These are phyloP conservation scores for Rhizopogon rudus DNA, from an alignment of 768 basidiomycete species.

Conservation along the genomic window DNA sequence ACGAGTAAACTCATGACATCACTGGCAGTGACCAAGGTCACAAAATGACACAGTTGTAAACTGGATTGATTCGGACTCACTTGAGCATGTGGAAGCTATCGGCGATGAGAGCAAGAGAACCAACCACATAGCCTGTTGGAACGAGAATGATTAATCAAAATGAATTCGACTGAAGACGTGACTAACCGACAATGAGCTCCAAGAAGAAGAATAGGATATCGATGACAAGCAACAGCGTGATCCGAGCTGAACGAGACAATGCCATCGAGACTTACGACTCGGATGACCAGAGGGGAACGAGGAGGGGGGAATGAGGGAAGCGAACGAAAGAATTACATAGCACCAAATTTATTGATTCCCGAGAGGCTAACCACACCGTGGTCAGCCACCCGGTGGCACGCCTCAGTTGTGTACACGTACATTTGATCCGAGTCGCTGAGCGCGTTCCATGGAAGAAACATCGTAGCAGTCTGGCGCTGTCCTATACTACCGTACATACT, in stretches of 20 bases:
- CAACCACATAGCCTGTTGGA: conserved; percentile 79
- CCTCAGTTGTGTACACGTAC: too few species aligned
- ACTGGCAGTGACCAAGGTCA: conserved; percentile 37
- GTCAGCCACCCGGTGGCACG: too few species aligned
- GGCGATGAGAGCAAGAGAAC: conserved; percentile 90
- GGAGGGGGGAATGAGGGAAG: too few species aligned
- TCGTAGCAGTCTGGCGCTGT: too few species aligned
- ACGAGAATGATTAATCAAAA: neutral
- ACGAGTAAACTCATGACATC: conserved; percentile 96
- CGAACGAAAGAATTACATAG: too few species aligned
- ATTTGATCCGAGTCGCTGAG: too few species aligned
- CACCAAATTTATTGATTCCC: too few species aligned
- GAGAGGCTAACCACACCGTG: too few species aligned
- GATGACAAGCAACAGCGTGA: conserved; percentile 73
- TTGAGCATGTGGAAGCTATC: conserved; percentile 99
- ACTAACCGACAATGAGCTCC: conserved; percentile 73
- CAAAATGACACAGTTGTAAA: conserved; percentile 6
- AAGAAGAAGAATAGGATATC: conserved; percentile 86
- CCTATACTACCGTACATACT: too few species aligned
- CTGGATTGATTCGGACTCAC: conserved; percentile 39
- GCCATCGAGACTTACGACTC: conserved; percentile 18
- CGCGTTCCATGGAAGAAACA: too few species aligned
- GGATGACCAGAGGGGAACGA: neutral
- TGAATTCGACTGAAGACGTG: neutral
- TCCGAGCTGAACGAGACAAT: conserved; percentile 66